Conservation (phyloP, 2,329 filamentous ascomycete genomes). For the Penicillium sp. region DNA sequence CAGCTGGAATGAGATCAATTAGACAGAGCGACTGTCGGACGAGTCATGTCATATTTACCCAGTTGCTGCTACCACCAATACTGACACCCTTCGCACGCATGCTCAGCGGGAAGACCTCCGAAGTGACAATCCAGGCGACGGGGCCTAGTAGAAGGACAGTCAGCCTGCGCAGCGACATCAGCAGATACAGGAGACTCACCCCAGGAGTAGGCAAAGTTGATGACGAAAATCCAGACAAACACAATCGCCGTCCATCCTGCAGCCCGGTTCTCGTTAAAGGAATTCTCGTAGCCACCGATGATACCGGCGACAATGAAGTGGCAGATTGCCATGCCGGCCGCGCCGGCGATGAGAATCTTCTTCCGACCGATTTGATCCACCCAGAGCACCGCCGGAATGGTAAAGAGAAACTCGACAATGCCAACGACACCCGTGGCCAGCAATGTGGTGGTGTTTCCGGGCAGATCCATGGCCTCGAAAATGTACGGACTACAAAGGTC, state of each 20-base stretch:
- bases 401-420: constrained; percentile 41
- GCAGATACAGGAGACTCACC: constrained; percentile 15
- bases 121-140: constrained; percentile 69
- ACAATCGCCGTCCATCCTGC: constrained; percentile 68
- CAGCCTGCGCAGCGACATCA: too few relatives aligned
- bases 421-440: constrained; percentile 43
- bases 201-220: constrained; percentile 75
- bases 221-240: constrained; percentile 65
- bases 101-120: constrained; percentile 70
- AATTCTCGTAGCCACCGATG: constrained; percentile 60
- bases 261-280: constrained; percentile 56
- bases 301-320: constrained; percentile 71
- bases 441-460: constrained; percentile 38
- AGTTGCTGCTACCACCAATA: constrained; percentile 35
- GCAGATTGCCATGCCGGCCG: constrained; percentile 66
- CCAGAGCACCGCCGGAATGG: constrained; percentile 43
- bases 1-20: constrained; percentile 51
- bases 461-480: constrained; percentile 36
- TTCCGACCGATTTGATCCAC: constrained; percentile 43
- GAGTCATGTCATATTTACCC: constrained; percentile 25
- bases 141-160: constrained; percentile 46
- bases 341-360: constrained; percentile 48
- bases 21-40: too few relatives aligned
- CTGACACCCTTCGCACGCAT: constrained; percentile 59
- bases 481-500: constrained; percentile 26